These are phyloP conservation scores for Skeletonema grethae DNA, from an alignment of 108 stramenopile species.

Conservation along the genomic window DNA sequence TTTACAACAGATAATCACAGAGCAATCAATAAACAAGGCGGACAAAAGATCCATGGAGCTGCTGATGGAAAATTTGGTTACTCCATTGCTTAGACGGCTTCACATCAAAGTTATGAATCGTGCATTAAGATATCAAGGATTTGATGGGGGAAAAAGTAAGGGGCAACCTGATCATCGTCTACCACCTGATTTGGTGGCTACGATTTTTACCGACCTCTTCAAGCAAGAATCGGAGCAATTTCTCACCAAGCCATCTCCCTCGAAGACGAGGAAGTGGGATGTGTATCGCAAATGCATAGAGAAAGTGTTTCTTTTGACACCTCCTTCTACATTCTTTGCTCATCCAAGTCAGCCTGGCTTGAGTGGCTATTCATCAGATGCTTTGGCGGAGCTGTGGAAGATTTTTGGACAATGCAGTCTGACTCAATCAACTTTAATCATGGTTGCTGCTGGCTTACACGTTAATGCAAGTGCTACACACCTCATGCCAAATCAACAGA, in stretches of 20 bases:
- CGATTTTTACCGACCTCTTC: slow-evolving; percentile 29
- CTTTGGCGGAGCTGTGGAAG: slow-evolving; percentile 28
- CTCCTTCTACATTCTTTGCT: slow-evolving; percentile 25
- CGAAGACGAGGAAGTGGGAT: slow-evolving; percentile 38
- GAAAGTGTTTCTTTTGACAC: slow-evolving; percentile 32
- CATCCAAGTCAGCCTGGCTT: slow-evolving; percentile 14
- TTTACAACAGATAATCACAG: slow-evolving; percentile 21
- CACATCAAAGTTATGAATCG: slow-evolving; percentile 26
- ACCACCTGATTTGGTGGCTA: slow-evolving; percentile 17
- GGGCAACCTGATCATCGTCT: not conserved
- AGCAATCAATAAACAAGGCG: not conserved
- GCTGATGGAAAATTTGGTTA: slow-evolving; percentile 26
- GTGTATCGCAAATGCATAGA: slow-evolving; percentile 42
- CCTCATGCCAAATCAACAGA: not conserved
- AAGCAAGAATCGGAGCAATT: slow-evolving; percentile 35
- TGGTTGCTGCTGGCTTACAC: slow-evolving; percentile 43
- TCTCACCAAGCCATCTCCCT: slow-evolving; percentile 27
- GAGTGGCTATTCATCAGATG: slow-evolving; percentile 24
- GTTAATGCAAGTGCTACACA: slow-evolving; percentile 27
- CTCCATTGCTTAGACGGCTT: slow-evolving; percentile 33
- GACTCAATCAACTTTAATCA: slow-evolving; percentile 29
- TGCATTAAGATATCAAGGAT: not conserved
- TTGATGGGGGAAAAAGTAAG: not conserved
- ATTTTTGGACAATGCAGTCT: slow-evolving; percentile 32
- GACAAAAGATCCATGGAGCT: slow-evolving; percentile 21